These are phyloP conservation scores for Venturia carpophila DNA, from an alignment of 2,329 filamentous ascomycete genomes.

Conservation along the genomic window DNA sequence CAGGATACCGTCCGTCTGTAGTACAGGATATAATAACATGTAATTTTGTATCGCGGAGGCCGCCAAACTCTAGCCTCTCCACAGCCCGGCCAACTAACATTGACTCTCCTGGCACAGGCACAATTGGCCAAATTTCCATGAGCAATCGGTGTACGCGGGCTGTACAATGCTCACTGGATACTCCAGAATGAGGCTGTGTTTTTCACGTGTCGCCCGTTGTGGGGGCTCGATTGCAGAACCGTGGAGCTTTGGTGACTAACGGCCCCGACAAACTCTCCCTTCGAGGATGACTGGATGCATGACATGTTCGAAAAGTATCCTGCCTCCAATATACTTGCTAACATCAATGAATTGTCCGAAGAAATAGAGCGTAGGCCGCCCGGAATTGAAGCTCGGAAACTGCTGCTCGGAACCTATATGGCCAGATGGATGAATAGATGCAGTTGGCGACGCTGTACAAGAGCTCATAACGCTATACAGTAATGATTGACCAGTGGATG, in stretches of 20 bases:
- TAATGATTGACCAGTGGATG: slow-evolving; percentile 20
- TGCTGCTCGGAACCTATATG: slow-evolving; percentile 16
- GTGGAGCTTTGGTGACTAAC: not conserved
- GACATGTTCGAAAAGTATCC: not conserved
- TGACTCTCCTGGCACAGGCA: not conserved
- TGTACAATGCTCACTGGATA: not conserved
- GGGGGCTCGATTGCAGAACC: not conserved
- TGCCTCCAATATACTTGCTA: too few relatives aligned
- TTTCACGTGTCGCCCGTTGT: not conserved
- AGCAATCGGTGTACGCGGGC: not conserved
- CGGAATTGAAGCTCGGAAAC: slow-evolving; percentile 17
- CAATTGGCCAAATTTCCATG: not conserved
- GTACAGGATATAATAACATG: not conserved
- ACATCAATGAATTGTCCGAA: slow-evolving; percentile 28
- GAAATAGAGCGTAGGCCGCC: slow-evolving; percentile 20
- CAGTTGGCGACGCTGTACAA: not conserved
- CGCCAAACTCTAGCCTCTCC: not conserved
- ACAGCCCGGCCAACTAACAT: not conserved
- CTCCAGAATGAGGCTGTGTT: not conserved
- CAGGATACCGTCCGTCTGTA: not conserved
- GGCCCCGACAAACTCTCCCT: not conserved
- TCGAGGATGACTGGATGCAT: not conserved
- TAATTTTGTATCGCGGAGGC: not conserved
- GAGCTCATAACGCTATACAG: slow-evolving; percentile 9
- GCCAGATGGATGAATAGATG: slow-evolving; percentile 11